Conservation (phyloP, 768 basidiomycete genomes). For the Amanita thiersii region DNA sequence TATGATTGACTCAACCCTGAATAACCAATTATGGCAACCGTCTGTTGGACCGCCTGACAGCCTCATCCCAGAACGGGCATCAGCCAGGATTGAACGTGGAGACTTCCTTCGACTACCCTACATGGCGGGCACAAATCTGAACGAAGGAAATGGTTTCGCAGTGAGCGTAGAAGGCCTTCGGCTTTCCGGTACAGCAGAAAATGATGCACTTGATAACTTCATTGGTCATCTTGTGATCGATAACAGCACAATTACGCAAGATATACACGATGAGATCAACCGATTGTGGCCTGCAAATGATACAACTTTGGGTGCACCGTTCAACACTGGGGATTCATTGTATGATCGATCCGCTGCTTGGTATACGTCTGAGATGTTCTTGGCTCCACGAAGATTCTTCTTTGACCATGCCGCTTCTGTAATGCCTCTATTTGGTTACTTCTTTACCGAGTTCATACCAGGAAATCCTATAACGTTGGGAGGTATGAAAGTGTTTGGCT, state of each 20-base stretch:
- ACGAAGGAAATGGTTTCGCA: slow-evolving; percentile 45
- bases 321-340: slow-evolving; percentile 51
- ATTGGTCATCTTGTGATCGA: slow-evolving; percentile 43
- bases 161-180: slow-evolving; percentile 26
- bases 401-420: slow-evolving; percentile 37
- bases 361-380: slow-evolving; percentile 53
- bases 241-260: slow-evolving; percentile 35
- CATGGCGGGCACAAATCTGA: slow-evolving; percentile 48
- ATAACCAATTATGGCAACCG: slow-evolving; percentile 51
- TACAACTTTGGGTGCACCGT: slow-evolving; percentile 36
- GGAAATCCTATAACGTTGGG: slow-evolving; percentile 40
- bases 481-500: slow-evolving; percentile 25
- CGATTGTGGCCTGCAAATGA: slow-evolving; percentile 41
- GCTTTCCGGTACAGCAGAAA: slow-evolving; percentile 30
- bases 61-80: slow-evolving; percentile 37
- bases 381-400: slow-evolving; percentile 41
- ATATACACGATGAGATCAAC: slow-evolving; percentile 31
- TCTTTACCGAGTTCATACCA: slow-evolving; percentile 50
- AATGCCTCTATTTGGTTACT: slow-evolving; percentile 46
- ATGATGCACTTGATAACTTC: slow-evolving; percentile 36
- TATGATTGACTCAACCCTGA: slow-evolving; percentile 37
- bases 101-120: slow-evolving; percentile 47
- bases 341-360: slow-evolving; percentile 49
- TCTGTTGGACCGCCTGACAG: slow-evolving; percentile 43
- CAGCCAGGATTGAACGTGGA: slow-evolving; percentile 33